Evolutionary conservation across 495 filamentous ascomycete genomes (phyloP).

Genomic region (Chaetomium fimeti): DNA sequence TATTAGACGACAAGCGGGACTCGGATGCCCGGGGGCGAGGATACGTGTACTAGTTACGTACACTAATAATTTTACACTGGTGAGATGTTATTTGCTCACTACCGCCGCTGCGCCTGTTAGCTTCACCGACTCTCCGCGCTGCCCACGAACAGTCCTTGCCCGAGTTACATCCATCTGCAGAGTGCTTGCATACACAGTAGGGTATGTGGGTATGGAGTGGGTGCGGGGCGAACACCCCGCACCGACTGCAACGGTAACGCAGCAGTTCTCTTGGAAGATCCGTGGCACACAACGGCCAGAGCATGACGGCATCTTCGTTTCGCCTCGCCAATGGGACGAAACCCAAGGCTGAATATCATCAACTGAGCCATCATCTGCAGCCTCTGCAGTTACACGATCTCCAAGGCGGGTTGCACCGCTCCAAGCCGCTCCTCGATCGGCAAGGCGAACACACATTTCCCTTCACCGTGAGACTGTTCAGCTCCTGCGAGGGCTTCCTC

Average conservation of each 20-base stretch:
- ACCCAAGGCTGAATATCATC: not conserved
- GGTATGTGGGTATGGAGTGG: no score
- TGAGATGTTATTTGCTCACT: conserved; percentile 9
- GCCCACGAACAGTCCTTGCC: not conserved
- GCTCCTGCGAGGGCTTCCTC: no score
- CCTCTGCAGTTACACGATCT: not conserved
- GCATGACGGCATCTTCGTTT: conserved; percentile 1
- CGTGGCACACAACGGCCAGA: not conserved
- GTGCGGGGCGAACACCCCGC: not conserved
- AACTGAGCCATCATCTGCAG: not conserved
- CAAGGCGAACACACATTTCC: not conserved
- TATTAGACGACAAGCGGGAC: not conserved
- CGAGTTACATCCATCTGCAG: conserved; percentile 14
- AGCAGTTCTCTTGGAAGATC: conserved; percentile 2
- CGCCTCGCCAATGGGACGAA: conserved; percentile 1
- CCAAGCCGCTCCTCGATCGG: not conserved
- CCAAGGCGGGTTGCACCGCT: not conserved
- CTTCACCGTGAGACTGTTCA: no score
- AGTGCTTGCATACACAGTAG: conserved; percentile 14
- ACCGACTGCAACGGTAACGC: conserved; percentile 1
- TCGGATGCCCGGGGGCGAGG: no score
- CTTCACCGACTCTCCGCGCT: conserved; percentile 27
- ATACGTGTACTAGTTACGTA: no score
- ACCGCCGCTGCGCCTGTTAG: conserved; percentile 17
- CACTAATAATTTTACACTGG: no score